Evolutionary conservation across 192 early-diverging fungal genomes (phyloP).

Genomic region (Coemansia sp.): DNA sequence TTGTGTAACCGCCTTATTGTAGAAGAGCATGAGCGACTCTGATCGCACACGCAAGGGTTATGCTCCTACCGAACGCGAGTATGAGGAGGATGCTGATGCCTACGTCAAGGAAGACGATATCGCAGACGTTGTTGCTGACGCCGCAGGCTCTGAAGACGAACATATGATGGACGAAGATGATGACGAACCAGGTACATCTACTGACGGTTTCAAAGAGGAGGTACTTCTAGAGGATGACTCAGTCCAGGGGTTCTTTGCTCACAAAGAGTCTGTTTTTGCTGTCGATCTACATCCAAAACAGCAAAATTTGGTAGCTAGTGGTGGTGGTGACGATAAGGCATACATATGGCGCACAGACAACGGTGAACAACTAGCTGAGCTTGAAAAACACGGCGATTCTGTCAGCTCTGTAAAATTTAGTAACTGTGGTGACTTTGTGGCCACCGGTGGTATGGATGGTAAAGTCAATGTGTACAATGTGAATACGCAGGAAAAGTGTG

Average conservation of each 20-base stretch:
- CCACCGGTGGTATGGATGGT: slow-evolving; percentile 96
- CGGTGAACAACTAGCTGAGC: slow-evolving; percentile 70
- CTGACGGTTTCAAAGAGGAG: slow-evolving; percentile 11
- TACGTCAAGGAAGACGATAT: slow-evolving; percentile 38
- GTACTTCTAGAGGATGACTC: slow-evolving; percentile 70
- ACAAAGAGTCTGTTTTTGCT: slow-evolving; percentile 87
- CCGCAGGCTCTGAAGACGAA: slow-evolving; percentile 25
- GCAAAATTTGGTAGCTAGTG: slow-evolving; percentile 67
- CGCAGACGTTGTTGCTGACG: slow-evolving; percentile 28
- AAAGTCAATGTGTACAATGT: slow-evolving; percentile 63
- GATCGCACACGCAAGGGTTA: slow-evolving; percentile 53
- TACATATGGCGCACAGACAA: slow-evolving; percentile 86
- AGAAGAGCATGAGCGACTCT: slow-evolving; percentile 34
- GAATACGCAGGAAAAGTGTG: slow-evolving; percentile 11
- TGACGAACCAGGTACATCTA: not conserved
- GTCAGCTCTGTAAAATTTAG: slow-evolving; percentile 81
- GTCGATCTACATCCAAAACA: slow-evolving; percentile 78
- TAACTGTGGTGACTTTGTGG: slow-evolving; percentile 78
- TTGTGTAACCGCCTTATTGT: not conserved
- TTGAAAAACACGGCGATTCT: slow-evolving; percentile 81
- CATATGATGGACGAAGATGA: slow-evolving; percentile 55
- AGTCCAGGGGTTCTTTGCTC: slow-evolving; percentile 87
- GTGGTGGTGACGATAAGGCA: slow-evolving; percentile 91
- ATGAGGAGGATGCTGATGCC: slow-evolving; percentile 53
- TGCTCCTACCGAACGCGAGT: slow-evolving; percentile 49